Evolutionary conservation across 2,329 filamentous ascomycete genomes (phyloP).

Genomic region (Paecilomyces formosus): DNA sequence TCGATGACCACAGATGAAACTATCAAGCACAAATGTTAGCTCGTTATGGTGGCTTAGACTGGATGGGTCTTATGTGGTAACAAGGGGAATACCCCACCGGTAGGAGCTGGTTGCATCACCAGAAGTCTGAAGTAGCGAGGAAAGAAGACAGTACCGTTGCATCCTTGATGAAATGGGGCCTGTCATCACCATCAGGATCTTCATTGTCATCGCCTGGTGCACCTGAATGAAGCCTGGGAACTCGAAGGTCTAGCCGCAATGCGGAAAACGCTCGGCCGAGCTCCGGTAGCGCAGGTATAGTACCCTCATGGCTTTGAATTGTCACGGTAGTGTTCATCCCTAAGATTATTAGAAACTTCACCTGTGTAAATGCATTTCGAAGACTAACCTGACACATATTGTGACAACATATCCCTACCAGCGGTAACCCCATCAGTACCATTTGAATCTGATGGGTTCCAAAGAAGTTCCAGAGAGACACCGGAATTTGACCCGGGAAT

Average conservation of each 20-base stretch:
- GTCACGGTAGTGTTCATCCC: conserved; percentile 75
- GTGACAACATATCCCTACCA: conserved; percentile 68
- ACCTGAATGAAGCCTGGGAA: conserved; percentile 58
- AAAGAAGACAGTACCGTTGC: conserved; percentile 51
- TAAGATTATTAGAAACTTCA: conserved; percentile 15
- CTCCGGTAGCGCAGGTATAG: conserved; percentile 64
- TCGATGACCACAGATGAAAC: conserved; percentile 77
- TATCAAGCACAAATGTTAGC: conserved; percentile 12
- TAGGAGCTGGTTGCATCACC: conserved; percentile 4
- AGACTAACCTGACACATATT: conserved; percentile 67
- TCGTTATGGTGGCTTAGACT: not conserved
- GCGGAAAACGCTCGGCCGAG: conserved; percentile 66
- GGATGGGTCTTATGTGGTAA: conserved; percentile 17
- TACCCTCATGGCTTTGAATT: conserved; percentile 61
- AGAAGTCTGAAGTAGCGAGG: conserved; percentile 9
- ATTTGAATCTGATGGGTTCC: conserved; percentile 61
- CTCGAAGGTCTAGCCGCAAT: conserved; percentile 63
- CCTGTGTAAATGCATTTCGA: not conserved
- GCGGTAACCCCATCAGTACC: conserved; percentile 54
- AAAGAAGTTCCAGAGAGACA: conserved; percentile 60
- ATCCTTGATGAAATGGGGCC: conserved; percentile 68
- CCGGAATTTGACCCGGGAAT: conserved; percentile 64
- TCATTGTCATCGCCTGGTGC: conserved; percentile 31
- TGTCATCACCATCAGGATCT: conserved; percentile 33
- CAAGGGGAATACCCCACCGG: conserved; percentile 5